These are phyloP conservation scores for Hysterangium stoloniferum DNA, from an alignment of 768 basidiomycete species.

Conservation along the genomic window DNA sequence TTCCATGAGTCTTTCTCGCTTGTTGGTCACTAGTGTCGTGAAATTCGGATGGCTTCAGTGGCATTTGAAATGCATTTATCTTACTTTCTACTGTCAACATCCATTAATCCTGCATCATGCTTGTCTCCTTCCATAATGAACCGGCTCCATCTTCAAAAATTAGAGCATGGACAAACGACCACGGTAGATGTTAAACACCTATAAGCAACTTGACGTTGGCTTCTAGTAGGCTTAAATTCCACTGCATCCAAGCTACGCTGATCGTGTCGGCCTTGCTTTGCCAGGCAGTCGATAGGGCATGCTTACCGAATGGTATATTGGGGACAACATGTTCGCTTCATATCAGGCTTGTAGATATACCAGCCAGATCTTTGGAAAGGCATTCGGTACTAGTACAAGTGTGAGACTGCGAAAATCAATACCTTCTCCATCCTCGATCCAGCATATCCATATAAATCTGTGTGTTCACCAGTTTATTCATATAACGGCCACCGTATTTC, in stretches of 20 bases:
- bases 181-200: slow-evolving; percentile 33
- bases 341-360: slow-evolving; percentile 85
- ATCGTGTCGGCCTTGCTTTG: slow-evolving; percentile 20
- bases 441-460: slow-evolving; percentile 80
- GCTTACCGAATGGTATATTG: slow-evolving; percentile 87
- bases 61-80: no score
- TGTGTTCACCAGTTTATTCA: not conserved
- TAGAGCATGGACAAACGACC: not conserved
- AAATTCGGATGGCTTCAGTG: no score
- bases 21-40: no score
- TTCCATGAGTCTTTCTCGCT: slow-evolving; percentile 19
- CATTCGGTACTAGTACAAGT: not conserved
- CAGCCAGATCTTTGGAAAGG: slow-evolving; percentile 42
- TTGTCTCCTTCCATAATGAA: slow-evolving; percentile 44
- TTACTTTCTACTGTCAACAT: slow-evolving; percentile 17
- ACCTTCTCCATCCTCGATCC: slow-evolving; percentile 74
- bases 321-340: slow-evolving; percentile 79
- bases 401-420: not conserved
- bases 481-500: no score
- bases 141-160: slow-evolving; percentile 58
- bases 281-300: slow-evolving; percentile 12
- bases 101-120: slow-evolving; percentile 26
- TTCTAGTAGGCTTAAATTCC: slow-evolving; percentile 60
- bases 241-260: slow-evolving; percentile 53
- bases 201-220: slow-evolving; percentile 68